Evolutionary conservation across 2,329 filamentous ascomycete genomes (phyloP).

Genomic region (Hypoxylon sp.): DNA sequence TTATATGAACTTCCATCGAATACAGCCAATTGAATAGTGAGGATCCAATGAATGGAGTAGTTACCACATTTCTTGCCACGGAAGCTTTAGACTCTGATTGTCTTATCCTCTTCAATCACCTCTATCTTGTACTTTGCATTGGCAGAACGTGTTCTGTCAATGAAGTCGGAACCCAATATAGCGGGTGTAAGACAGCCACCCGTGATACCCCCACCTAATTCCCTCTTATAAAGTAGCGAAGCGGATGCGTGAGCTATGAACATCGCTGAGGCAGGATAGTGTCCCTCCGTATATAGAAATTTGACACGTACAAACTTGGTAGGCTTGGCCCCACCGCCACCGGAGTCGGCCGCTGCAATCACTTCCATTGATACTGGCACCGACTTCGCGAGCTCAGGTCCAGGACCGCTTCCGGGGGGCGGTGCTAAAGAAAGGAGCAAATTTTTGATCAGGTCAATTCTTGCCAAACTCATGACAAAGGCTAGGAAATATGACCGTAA

Average conservation of each 20-base stretch:
- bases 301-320: background rate
- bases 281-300: slow-evolving; percentile 2
- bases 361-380: slow-evolving; percentile 4
- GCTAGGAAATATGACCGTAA: background rate
- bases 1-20: no score
- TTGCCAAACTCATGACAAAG: background rate
- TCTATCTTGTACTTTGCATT: slow-evolving; percentile 1
- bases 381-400: background rate
- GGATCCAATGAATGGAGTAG: background rate
- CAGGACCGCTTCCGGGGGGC: background rate
- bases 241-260: slow-evolving; percentile 4
- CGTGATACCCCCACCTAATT: background rate
- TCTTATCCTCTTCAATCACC: background rate
- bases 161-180: slow-evolving; percentile 4
- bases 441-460: background rate
- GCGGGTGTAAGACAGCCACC: slow-evolving; percentile 13
- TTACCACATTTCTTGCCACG: background rate
- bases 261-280: slow-evolving; percentile 4
- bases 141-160: background rate
- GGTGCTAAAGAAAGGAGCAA: background rate
- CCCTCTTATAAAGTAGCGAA: background rate
- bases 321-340: background rate
- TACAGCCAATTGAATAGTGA: background rate
- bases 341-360: background rate
- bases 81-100: no score